Evolutionary conservation across 805 yeast species (phyloP), one percentile per base, ranked within the genome.

Genomic region (Candida gorgasii): DNA sequence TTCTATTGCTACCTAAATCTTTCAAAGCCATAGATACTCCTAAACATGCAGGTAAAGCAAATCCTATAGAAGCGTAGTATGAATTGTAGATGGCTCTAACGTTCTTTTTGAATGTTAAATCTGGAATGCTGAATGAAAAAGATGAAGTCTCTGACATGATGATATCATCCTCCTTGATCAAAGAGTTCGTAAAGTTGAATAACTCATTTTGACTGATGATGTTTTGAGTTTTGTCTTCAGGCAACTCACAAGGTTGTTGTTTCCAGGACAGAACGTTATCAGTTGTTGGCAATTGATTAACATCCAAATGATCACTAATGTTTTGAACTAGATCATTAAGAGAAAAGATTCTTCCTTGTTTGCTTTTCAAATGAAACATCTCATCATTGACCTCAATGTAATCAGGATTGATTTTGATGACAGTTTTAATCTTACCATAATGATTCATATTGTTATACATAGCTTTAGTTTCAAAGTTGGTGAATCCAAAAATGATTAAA

Each of bases 91-190:
- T 67, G 40, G 72, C 66, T 39, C 67, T 67, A 20, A 76, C 66
- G 41, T 76, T 73, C 14, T 61, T 54, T 30, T 89, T 86, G 45
- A 90, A 75, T 50, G 68, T 65, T 24, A 84, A 58, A 54, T 86
- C 92, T 22, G 87, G 79, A 33, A 84, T 57, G 7, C 84, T 90
- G 66, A 88, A 89, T 72, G 84, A 81, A 57, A 86, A 78, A 2
- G 95, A 81, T 39, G 96, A 89, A 2, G 95, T 86, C 51, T 90
- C 97, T 42, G 81, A 76, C 29, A 90, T 72, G n/a, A 89, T 57
- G 15, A 81, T 73, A 59, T 89, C 97, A 51, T 80, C 75, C 18
- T 83, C 80, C 53, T 71, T 64, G 33, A 86, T 57, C 57, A 56
- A 55, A 3, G 36, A 15, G 51, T 69, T 67, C 34, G 70, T 50